Evolutionary conservation across 805 yeast genomes (phyloP).

Genomic region (Cyberlindnera sargentensis): DNA sequence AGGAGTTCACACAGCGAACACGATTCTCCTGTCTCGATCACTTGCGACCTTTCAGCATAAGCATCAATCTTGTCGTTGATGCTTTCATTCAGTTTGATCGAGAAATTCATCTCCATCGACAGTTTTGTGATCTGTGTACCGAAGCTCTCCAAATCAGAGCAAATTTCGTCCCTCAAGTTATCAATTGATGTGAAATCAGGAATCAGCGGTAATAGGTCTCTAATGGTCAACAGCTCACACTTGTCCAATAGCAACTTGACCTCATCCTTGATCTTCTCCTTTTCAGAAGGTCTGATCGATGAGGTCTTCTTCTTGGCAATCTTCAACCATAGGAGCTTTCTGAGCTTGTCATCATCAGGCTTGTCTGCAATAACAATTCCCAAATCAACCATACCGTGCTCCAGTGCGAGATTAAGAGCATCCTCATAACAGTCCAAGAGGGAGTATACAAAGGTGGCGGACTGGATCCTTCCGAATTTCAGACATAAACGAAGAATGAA

Average conservation of each 20-base stretch:
- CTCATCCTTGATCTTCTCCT: conserved; percentile 24
- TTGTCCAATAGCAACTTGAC: conserved; percentile 34
- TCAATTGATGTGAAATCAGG: conserved; percentile 82
- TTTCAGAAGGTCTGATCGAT: conserved; percentile 17
- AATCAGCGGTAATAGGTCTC: conserved; percentile 76
- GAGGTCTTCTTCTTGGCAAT: conserved; percentile 35
- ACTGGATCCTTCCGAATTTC: conserved; percentile 45
- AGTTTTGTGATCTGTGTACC: conserved; percentile 59
- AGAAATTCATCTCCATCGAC: conserved; percentile 68
- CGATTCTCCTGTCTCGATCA: conserved; percentile 77
- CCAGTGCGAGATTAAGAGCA: conserved; percentile 71
- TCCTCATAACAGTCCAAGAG: conserved; percentile 65
- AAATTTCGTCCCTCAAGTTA: conserved; percentile 76
- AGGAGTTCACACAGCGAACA: conserved; percentile 70
- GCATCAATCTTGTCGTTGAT: conserved; percentile 53
- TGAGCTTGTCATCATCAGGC: conserved; percentile 41
- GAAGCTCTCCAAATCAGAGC: conserved; percentile 68
- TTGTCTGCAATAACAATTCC: conserved; percentile 54
- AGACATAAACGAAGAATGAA: conserved; percentile 71
- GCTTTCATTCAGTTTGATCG: conserved; percentile 52
- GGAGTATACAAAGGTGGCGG: conserved; percentile 72
- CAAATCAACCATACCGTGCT: conserved; percentile 47
- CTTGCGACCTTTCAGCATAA: conserved; percentile 48
- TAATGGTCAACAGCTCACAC: conserved; percentile 52
- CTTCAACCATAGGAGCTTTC: conserved; percentile 69